phyloP scores from a whole-genome alignment of 306 rosid genomes.

The Phaseolus lunatus region DNA sequence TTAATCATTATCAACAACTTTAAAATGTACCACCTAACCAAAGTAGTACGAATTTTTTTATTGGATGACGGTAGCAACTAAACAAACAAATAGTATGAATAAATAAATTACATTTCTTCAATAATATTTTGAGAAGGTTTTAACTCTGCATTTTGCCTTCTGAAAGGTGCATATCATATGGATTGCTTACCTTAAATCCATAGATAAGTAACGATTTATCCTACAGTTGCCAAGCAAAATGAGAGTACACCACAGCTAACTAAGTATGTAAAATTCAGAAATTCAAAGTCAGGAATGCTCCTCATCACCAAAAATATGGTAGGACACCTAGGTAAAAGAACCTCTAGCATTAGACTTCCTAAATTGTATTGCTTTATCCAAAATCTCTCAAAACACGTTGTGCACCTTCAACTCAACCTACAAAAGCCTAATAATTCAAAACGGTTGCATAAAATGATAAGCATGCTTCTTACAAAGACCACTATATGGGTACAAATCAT shows the following conservation, averaged over 20 bases:
- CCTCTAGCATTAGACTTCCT: background rate
- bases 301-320: background rate
- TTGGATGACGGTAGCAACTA: background rate
- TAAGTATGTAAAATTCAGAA: conserved; percentile 5
- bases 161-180: background rate
- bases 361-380: conserved; percentile 8
- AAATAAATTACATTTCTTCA: too few relatives aligned
- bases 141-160: background rate
- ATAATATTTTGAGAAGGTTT: background rate
- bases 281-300: conserved; percentile 16
- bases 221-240: conserved; percentile 12
- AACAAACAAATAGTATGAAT: conserved; percentile 5
- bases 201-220: conserved; percentile 8
- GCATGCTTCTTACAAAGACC: conserved; percentile 1
- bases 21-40: background rate
- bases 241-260: conserved; percentile 27
- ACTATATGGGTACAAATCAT: background rate
- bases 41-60: background rate
- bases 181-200: background rate
- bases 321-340: background rate
- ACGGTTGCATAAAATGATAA: background rate
- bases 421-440: conserved; percentile 18
- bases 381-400: conserved; percentile 6
- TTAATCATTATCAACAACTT: background rate
- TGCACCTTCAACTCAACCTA: conserved; percentile 10